Evolutionary conservation across 2,329 filamentous ascomycete genomes (phyloP).

Genomic region (Atkinsonella texensis): DNA sequence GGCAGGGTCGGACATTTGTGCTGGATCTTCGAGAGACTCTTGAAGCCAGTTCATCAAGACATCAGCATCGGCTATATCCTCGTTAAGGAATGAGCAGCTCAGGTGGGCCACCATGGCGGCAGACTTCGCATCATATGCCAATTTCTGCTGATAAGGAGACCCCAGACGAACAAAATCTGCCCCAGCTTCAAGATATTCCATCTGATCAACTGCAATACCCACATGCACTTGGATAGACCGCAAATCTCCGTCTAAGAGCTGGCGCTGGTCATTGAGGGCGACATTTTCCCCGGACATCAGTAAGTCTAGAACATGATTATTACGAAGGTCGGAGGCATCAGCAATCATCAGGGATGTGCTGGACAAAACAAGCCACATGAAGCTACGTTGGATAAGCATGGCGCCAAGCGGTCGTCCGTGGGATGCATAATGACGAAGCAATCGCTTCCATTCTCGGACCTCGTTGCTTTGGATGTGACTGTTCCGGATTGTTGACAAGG

Average conservation of each 20-base stretch:
- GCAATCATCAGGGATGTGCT: slow-evolving; percentile 63
- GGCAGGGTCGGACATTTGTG: slow-evolving; percentile 69
- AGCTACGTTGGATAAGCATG: slow-evolving; percentile 81
- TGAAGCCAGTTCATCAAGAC: slow-evolving; percentile 77
- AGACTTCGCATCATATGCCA: slow-evolving; percentile 78
- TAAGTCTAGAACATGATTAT: slow-evolving; percentile 59
- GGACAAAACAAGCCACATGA: slow-evolving; percentile 73
- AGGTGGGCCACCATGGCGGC: slow-evolving; percentile 72
- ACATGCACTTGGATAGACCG: slow-evolving; percentile 52
- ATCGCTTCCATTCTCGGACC: slow-evolving; percentile 78
- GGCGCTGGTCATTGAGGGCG: slow-evolving; percentile 21
- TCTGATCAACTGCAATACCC: slow-evolving; percentile 66
- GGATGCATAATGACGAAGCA: slow-evolving; percentile 69
- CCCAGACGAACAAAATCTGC: slow-evolving; percentile 76
- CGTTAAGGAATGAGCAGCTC: slow-evolving; percentile 73
- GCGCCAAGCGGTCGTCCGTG: slow-evolving; percentile 74
- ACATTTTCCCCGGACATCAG: slow-evolving; percentile 49
- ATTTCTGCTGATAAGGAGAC: slow-evolving; percentile 72
- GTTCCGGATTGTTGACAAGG: slow-evolving; percentile 83
- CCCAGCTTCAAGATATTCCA: slow-evolving; percentile 76
- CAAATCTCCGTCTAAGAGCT: slow-evolving; percentile 37
- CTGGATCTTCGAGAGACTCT: slow-evolving; percentile 62
- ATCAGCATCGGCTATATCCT: slow-evolving; percentile 69
- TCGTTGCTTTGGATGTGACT: slow-evolving; percentile 51
- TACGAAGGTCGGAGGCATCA: slow-evolving; percentile 45